Conservation (phyloP, 2,329 filamentous ascomycete species). For the Pyricularia sp. region DNA sequence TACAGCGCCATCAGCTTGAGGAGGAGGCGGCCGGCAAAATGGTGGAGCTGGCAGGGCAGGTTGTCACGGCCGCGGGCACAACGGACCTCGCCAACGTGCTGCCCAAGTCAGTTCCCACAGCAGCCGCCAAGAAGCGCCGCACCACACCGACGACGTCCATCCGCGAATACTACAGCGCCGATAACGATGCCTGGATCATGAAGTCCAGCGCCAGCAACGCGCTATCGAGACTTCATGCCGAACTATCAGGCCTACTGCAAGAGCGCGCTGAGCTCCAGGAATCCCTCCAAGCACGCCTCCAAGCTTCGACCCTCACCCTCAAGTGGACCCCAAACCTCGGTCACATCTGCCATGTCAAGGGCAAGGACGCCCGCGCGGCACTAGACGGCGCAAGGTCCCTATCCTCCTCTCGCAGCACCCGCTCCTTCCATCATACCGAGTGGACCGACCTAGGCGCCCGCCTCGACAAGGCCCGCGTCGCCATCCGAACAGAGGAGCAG, state of each 20-base stretch:
- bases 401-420: conserved; percentile 69
- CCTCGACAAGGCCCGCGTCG: conserved; percentile 64
- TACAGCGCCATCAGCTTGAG: conserved; percentile 64
- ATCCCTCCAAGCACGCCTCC: conserved; percentile 46
- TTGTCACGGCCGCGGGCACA: conserved; percentile 32
- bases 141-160: conserved; percentile 21
- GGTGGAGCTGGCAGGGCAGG: conserved; percentile 58
- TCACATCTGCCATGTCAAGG: conserved; percentile 82
- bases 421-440: conserved; percentile 68
- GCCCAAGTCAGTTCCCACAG: conserved; percentile 26
- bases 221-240: conserved; percentile 53
- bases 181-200: conserved; percentile 52
- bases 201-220: conserved; percentile 52
- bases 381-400: conserved; percentile 37
- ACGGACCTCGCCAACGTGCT: conserved; percentile 29
- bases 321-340: conserved; percentile 80
- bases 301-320: conserved; percentile 55
- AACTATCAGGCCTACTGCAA: conserved; percentile 44
- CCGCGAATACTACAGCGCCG: conserved; percentile 45
- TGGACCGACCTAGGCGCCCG: conserved; percentile 73
- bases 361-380: conserved; percentile 48
- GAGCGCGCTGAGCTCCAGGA: conserved; percentile 50
- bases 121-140: background rate
- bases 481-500: conserved; percentile 75
- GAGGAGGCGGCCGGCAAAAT: conserved; percentile 59